Base-by-base conservation (phyloP, 2,329 filamentous ascomycete genomes). In the Ploettnerulaceae sp. region DNA sequence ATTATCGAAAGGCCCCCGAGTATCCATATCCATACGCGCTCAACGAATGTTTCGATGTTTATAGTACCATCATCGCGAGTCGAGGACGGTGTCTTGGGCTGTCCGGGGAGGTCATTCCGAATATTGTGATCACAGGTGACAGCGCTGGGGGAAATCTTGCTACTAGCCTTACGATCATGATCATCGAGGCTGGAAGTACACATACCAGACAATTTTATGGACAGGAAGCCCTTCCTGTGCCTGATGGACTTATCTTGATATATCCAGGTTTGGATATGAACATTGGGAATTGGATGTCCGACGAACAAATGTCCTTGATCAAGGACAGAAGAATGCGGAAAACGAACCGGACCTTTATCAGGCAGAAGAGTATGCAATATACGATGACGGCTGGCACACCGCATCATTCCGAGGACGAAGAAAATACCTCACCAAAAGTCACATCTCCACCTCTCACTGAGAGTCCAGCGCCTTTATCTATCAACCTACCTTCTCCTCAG, bases 271-370 rank as follows among this genome's bases (percentile, higher is more conserved):
- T 98, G 49, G 93, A 97, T 61, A 89, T 97, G 86, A 96, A 95
- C 61, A 97, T 97, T 55, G 89, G 89, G 28, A 96, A 90, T 66
- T 98, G 93, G 93, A 97, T 98, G 90, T 90, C 88, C 0, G 91
- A 97, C 59, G 91, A 97, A 65, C 90, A 98, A 64, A 95, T 97
- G 88, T 81, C 88, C 0, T 70, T 98, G 51, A 95, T 98, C 53
- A 83, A 89, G 55, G 90, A 95, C 53, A 81, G 89, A 8, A 78
- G 81, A 48, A 82, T 82, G 63, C 78, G 89, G 18, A 83, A 82
- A 57, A 89, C 83, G 1, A 95, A 96, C 61, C 76, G 77, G 47
- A 77, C 80, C 20, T 85, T 97, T 45, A 71, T 96, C 8, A 77
- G 84, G 26, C 78, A 87, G 48, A 97, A 98, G 70, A 89, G 82